These are phyloP conservation scores for Ophiognomonia clavigignenti-juglandacearum DNA, from an alignment of 2,329 filamentous ascomycete genomes.

Conservation along the genomic window DNA sequence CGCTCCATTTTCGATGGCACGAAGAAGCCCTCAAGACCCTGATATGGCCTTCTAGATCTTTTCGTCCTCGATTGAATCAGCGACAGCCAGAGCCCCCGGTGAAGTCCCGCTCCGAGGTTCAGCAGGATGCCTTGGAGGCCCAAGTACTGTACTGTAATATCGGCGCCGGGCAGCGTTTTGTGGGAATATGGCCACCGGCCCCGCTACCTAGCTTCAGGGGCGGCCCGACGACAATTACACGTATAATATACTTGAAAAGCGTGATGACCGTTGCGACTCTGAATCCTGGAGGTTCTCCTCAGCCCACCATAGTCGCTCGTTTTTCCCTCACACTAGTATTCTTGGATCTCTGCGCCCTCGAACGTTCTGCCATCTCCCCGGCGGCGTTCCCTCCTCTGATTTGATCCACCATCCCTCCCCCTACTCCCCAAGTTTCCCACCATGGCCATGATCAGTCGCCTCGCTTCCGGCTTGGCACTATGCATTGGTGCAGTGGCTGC, in stretches of 20 bases:
- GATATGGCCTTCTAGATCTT: no score
- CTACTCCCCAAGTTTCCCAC: not conserved
- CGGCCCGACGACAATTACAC: not conserved
- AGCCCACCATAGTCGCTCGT: not conserved
- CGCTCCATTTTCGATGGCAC: not conserved
- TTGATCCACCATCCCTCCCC: no score
- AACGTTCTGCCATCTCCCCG: not conserved
- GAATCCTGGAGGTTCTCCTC: not conserved
- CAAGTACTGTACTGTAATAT: no score
- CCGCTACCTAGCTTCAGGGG: not conserved
- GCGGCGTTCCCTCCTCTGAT: not conserved
- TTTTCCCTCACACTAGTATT: no score
- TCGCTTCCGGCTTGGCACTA: constrained; percentile 8
- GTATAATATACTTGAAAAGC: not conserved
- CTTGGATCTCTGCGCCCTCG: no score
- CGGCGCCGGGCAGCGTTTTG: no score
- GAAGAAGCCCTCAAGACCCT: not conserved
- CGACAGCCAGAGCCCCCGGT: not conserved
- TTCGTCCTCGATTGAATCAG: no score
- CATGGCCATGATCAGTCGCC: not conserved
- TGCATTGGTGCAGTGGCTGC: not conserved
- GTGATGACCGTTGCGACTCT: not conserved
- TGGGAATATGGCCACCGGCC: not conserved
- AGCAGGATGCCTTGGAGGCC: no score
- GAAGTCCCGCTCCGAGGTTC: no score